These are phyloP conservation scores for Macrolepiota fuliginosa DNA, from an alignment of 768 basidiomycete genomes.

Conservation along the genomic window DNA sequence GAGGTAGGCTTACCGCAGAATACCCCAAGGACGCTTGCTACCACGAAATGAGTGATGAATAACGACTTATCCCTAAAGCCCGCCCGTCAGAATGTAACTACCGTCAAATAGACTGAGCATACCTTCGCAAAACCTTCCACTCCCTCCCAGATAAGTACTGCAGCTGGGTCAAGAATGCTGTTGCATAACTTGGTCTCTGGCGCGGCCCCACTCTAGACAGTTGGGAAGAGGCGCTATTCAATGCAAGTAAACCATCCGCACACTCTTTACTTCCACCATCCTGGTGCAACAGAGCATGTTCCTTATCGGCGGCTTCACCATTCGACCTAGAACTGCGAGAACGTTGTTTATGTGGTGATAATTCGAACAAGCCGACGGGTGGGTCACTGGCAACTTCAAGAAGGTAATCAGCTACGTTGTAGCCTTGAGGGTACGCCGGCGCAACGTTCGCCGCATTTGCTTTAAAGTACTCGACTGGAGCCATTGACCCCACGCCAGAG, in stretches of 20 bases:
- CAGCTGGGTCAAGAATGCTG: slow-evolving; percentile 88
- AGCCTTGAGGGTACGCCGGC: slow-evolving; percentile 66
- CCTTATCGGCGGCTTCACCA: neutral
- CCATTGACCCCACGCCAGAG: slow-evolving; percentile 70
- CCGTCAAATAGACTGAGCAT: slow-evolving; percentile 36
- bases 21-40: slow-evolving; percentile 74
- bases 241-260: slow-evolving; percentile 12
- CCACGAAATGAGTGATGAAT: slow-evolving; percentile 73
- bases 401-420: slow-evolving; percentile 92
- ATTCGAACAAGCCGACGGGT: slow-evolving; percentile 44
- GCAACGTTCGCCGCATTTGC: slow-evolving; percentile 35
- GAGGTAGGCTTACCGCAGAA: slow-evolving; percentile 64
- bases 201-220: slow-evolving; percentile 4
- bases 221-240: slow-evolving; percentile 4
- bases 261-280: neutral
- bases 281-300: neutral
- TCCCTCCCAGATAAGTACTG: slow-evolving; percentile 80
- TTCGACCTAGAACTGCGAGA: neutral
- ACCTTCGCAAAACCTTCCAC: slow-evolving; percentile 67
- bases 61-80: slow-evolving; percentile 69
- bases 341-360: neutral
- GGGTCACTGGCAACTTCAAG: slow-evolving; percentile 82
- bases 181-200: slow-evolving; percentile 43
- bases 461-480: slow-evolving; percentile 68
- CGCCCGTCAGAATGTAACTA: neutral